Evolutionary conservation across 106 monocot species (phyloP).

Genomic region (Platanthera guangdongensis): DNA sequence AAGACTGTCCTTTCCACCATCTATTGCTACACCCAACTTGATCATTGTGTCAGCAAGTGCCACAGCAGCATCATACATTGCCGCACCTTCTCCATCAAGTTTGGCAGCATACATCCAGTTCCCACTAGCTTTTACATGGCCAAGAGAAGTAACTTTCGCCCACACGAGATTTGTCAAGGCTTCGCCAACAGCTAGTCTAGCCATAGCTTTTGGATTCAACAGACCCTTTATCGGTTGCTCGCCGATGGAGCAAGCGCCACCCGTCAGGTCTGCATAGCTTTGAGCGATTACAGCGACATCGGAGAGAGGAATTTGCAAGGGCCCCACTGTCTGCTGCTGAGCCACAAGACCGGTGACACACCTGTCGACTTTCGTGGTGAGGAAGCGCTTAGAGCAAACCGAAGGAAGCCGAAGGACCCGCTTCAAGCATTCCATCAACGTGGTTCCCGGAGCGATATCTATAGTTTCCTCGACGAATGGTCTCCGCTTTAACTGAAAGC

Average conservation of each 20-base stretch:
- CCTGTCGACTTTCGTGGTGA: conserved; percentile 93
- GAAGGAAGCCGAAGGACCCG: conserved; percentile 77
- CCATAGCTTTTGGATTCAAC: conserved; percentile 75
- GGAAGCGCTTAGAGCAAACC: conserved; percentile 87
- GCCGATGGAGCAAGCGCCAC: conserved; percentile 91
- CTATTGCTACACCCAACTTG: conserved; percentile 93
- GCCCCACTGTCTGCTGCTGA: conserved; percentile 92
- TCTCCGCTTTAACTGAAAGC: conserved; percentile 56
- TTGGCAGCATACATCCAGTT: conserved; percentile 99
- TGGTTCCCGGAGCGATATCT: conserved; percentile 61
- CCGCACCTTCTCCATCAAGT: conserved; percentile 94
- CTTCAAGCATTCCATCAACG: conserved; percentile 58
- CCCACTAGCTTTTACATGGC: conserved; percentile 93
- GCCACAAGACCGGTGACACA: conserved; percentile 93
- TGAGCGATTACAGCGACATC: conserved; percentile 92
- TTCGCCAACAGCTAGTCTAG: conserved; percentile 85
- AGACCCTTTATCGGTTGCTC: conserved; percentile 93
- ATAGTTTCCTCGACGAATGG: conserved; percentile 24
- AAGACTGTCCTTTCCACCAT: conserved; percentile 99
- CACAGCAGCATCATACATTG: conserved; percentile 93
- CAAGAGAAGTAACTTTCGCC: conserved; percentile 85
- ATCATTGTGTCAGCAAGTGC: conserved; percentile 87
- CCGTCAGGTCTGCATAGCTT: conserved; percentile 55
- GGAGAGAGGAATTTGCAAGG: conserved; percentile 83
- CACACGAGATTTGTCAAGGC: conserved; percentile 94